Evolutionary conservation across 75 land plant species (phyloP), one percentile per base, ranked within the genome.

Genomic region (Pseudotsuga menziesii): DNA sequence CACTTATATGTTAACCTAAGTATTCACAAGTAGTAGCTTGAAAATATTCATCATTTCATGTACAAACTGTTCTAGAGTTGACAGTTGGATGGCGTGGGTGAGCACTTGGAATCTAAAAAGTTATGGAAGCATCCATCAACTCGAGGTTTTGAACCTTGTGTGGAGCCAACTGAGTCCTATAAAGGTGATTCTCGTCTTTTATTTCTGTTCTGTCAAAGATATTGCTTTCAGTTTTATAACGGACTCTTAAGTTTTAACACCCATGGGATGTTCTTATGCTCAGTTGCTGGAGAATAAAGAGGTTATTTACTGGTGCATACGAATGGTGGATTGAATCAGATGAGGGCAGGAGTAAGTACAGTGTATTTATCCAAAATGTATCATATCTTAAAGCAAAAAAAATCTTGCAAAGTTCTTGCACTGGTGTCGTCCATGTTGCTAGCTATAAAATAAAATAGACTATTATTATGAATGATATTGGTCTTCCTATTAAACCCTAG

Each of bases 91-190:
- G 80, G 62, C 23, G 73, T 54, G 59, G 66, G 57, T 23, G 59
- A 75, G 61, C 76, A 14, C 76, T 6, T 58, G 79, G 85, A 74
- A 54, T 74, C 77, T 22, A 35, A 75, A 71, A 88, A 86, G 71
- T 86, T 89, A 56, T 89, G 91, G 91, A 89, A 82, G 82, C 86
- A 69, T 74, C 91, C 91, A 54, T 81, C 89, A 29, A 87, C 77
- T 58, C 77, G 84, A 64, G 86, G 83, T 72, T 89, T 81, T 72
- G 81, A 67, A 25, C 89, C 86, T 58, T 89, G 91, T 72, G 89
- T 89, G 39, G 78, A 81, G 25, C 86, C 86, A 35, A 83, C 84
- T 76, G 41, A 70, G 41, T 62, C 76, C 5, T 89, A 89, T 25
- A 83, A 83, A 41, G 7, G 64, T 67, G 14, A 23, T 57, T 76